Base-by-base conservation (phyloP, 2,329 filamentous ascomycete species). In the Aspergillus fructus region DNA sequence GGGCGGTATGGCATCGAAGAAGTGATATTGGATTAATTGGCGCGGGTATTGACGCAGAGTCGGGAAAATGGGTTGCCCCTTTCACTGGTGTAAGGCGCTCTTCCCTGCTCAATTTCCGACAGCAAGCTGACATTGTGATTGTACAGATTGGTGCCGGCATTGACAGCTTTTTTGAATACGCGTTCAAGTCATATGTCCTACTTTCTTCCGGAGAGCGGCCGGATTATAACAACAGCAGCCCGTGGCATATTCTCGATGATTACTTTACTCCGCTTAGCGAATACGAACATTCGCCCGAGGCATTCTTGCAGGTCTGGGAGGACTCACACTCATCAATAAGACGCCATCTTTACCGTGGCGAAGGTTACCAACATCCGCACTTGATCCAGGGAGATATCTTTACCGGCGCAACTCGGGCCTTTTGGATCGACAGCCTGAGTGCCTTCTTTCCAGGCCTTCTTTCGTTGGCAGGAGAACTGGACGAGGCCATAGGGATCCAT, bases 141-240 rank as follows among this genome's bases (percentile, higher is more conserved):
- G 43, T n/a, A 33, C n/a, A 79, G 78, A 96, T 99, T 65, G 94
- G 94, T 49, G 94, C 94, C 7, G 94, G 94, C 40, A 91, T 96
- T 68, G 94, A 99, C 77, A 97, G 93, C 76, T 99, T 99, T 77
- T 97, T 96, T 69, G 94, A 99, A 76, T 99, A 99, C 74, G 93
- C 94, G 3, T 83, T 97, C 67, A 99, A 99, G 76, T 92, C 92
- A 17, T 88, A 96, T 70, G 90, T 99, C 59, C 77, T 99, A 23
- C 84, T 97, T 21, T 96, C 93, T 2, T 90, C 91, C 1, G 85
- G 89, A 57, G 81, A 73, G 24, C 71, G 68, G 19, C 69, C 73
- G 11, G 59, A 62, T 4, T 69, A 70, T 49, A 66, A 76, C 49
- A 42, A 53, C 11, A 73, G 79, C 21, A 72, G 76, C 62, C 68